Conservation (phyloP, 257 asterid genomes). For the Striga asiatica region DNA sequence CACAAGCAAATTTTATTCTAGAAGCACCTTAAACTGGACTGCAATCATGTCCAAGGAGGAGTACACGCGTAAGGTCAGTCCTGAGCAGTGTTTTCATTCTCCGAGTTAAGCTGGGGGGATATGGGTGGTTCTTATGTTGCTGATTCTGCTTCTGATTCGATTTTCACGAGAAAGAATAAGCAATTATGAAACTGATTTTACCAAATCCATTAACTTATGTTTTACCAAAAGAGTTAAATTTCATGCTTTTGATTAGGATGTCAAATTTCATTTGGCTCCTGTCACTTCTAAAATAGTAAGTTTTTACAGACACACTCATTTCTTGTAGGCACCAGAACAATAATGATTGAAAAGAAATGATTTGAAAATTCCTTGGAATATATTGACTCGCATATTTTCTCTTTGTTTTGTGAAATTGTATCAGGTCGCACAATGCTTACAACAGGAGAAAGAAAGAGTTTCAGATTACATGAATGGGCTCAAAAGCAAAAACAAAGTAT, state of each 20-base stretch:
- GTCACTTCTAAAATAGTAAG: background rate
- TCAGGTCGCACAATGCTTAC: slow-evolving; percentile 27
- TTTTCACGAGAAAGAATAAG: background rate
- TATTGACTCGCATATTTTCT: background rate
- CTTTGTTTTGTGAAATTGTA: background rate
- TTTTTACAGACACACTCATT: no score
- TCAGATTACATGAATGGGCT: slow-evolving; percentile 13
- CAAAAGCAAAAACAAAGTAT: slow-evolving; percentile 18
- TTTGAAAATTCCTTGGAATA: background rate
- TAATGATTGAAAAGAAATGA: background rate
- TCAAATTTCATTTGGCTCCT: background rate
- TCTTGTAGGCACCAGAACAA: background rate
- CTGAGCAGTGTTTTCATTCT: background rate
- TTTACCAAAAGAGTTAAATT: background rate
- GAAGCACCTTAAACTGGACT: slow-evolving; percentile 24
- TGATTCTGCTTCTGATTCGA: background rate
- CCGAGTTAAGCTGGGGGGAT: background rate
- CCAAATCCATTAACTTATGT: background rate
- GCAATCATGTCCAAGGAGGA: slow-evolving; percentile 11
- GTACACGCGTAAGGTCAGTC: slow-evolving; percentile 30
- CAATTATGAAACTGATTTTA: background rate
- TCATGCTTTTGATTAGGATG: background rate
- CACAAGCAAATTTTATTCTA: slow-evolving; percentile 25
- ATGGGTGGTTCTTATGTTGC: background rate
- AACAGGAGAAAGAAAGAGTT: slow-evolving; percentile 23